Percentiles rank a stretch among this genome's conserved stretches.
These are phyloP conservation scores for Leptosphaerulina australis DNA, from an alignment of 2,329 filamentous ascomycete genomes.

Conservation along the genomic window DNA sequence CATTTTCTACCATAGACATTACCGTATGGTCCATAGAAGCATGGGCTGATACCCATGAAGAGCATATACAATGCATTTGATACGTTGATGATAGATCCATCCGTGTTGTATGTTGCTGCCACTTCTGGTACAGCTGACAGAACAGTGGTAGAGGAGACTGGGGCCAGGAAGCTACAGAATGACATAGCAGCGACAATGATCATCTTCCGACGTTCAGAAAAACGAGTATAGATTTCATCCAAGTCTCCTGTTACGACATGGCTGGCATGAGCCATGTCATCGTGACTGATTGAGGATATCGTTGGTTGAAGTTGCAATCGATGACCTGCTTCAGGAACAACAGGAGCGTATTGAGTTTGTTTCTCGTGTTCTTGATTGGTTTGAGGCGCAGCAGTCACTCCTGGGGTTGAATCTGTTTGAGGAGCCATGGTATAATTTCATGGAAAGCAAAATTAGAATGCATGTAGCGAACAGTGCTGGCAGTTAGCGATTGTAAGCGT, in stretches of 20 bases:
- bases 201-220: conserved; percentile 66
- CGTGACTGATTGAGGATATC: conserved; percentile 39
- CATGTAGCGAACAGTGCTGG: not conserved
- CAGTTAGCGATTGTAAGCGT: not conserved
- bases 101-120: conserved; percentile 67
- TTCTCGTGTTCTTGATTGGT: conserved; percentile 30
- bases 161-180: conserved; percentile 77
- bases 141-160: conserved; percentile 75
- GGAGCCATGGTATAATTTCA: conserved; percentile 40
- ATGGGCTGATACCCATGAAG: conserved; percentile 68
- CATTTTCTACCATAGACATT: conserved; percentile 56
- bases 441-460: conserved; percentile 22
- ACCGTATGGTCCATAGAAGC: conserved; percentile 74
- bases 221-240: conserved; percentile 67
- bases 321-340: conserved; percentile 30
- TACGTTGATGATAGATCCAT: conserved; percentile 71
- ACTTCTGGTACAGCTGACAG: conserved; percentile 77
- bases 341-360: conserved; percentile 36
- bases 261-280: conserved; percentile 39
- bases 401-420: conserved; percentile 29
- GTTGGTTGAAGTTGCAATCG: conserved; percentile 41
- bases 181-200: conserved; percentile 72
- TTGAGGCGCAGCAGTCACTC: conserved; percentile 19
- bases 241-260: conserved; percentile 43
- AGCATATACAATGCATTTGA: conserved; percentile 77